Evolutionary conservation across 345 rosid species (phyloP), one percentile per base, ranked within the genome.

Genomic region (Eucalyptus sp.): DNA sequence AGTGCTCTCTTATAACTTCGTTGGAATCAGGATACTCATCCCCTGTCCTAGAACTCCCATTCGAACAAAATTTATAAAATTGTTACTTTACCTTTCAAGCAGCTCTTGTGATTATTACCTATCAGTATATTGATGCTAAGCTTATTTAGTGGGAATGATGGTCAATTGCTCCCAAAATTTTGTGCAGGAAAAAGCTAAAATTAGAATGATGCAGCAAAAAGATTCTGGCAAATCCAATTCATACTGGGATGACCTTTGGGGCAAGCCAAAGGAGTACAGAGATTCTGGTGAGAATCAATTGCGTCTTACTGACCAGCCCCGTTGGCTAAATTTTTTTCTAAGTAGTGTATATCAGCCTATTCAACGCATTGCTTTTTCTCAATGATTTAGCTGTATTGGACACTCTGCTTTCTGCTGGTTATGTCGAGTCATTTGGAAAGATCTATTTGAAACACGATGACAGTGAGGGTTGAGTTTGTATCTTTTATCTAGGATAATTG

Each of bases 191-290:
- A 93, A 95, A 94, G 98, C 99, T 86, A 95, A 93, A 92, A 86
- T 88, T 88, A 96, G 95, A 92, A 96, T 95, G 98, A 94, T 87
- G 96, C 92, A 91, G 90, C 91, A 95, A 89, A 95, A 93, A 86
- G 92, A 86, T 91, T 89, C 91, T 62, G 95, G 90, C 24, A 92
- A 94, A 88, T 86, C 92, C 33, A 92, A 92, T 87, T 93, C 96
- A 84, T 93, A 93, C 89, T 96, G 99, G 99, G 92, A 90, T 91
- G 91, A 94, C 90, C 90, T 96, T 68, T 96, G 99, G 99, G 94
- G 93, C 24, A 89, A 91, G 51, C 91, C 91, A 68, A 94, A 93
- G n/a, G 94, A 94, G 13, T 89, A 91, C 90, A 87, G 92, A 91
- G 94, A 89, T 87, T 95, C 96, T 86, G 99, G 99, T 97, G 91